phyloP scores from a whole-genome alignment of 176 grass and related monocot genomes.

The Calamus simplicifolius region DNA sequence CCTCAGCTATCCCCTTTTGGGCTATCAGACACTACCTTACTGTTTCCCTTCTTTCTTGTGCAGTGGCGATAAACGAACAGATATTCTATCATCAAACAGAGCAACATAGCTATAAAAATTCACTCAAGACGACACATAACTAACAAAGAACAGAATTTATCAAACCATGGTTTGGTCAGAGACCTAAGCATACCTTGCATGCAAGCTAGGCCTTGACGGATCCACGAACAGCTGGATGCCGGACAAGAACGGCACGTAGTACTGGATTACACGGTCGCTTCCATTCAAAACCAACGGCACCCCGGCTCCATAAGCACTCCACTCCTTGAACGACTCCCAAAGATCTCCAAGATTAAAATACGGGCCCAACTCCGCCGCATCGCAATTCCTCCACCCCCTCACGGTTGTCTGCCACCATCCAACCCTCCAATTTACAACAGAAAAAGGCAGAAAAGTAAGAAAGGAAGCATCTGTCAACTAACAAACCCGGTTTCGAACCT shows the following conservation, averaged over 20 bases:
- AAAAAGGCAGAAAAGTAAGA: background rate
- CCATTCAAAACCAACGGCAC: slow-evolving; percentile 62
- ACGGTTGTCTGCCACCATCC: slow-evolving; percentile 19
- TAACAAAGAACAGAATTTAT: too few species aligned
- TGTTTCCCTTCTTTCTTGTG: too few species aligned
- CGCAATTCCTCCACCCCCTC: slow-evolving; percentile 8
- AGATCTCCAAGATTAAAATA: slow-evolving; percentile 67
- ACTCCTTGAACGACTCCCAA: slow-evolving; percentile 78
- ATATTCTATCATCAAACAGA: too few species aligned
- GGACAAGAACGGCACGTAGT: slow-evolving; percentile 73
- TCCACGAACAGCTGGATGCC: slow-evolving; percentile 60
- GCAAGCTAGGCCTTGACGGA: slow-evolving; percentile 18
- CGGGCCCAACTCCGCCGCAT: background rate
- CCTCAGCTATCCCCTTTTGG: too few species aligned
- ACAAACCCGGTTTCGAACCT: slow-evolving; percentile 23
- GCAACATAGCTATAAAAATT: too few species aligned
- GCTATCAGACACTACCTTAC: too few species aligned
- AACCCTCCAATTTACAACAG: background rate
- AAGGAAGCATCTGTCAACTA: background rate
- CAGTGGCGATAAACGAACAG: too few species aligned
- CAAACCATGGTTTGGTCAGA: background rate
- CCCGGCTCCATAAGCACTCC: slow-evolving; percentile 75
- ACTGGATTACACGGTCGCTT: slow-evolving; percentile 61
- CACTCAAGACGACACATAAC: too few species aligned
- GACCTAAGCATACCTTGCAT: slow-evolving; percentile 16